Evolutionary conservation across 306 rosid genomes (phyloP).

Genomic region (Betula pendula): DNA sequence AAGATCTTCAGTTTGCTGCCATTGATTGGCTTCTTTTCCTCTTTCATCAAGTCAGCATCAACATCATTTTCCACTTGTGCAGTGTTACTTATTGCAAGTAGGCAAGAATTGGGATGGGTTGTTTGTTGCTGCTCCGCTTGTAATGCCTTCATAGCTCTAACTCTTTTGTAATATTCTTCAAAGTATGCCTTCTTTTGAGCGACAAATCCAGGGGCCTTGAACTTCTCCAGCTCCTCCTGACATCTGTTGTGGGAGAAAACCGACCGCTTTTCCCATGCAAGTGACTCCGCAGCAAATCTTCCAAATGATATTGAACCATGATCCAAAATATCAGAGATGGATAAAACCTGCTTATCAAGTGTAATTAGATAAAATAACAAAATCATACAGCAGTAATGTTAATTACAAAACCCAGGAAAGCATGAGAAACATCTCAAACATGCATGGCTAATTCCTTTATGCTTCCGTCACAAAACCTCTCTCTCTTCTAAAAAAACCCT

Average conservation of each 20-base stretch:
- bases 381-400: neutral
- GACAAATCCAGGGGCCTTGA: slow-evolving; percentile 38
- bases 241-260: slow-evolving; percentile 35
- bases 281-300: slow-evolving; percentile 35
- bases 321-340: slow-evolving; percentile 26
- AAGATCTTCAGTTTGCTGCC: neutral
- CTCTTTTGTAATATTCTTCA: slow-evolving; percentile 34
- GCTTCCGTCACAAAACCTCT: too few species aligned
- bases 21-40: slow-evolving; percentile 1
- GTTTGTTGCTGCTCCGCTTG: slow-evolving; percentile 24
- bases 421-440: neutral
- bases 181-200: slow-evolving; percentile 44
- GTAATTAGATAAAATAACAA: neutral
- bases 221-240: slow-evolving; percentile 42
- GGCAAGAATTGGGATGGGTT: neutral
- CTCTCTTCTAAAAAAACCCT: too few species aligned
- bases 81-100: neutral
- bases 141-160: slow-evolving; percentile 28
- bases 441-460: too few species aligned
- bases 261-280: slow-evolving; percentile 42
- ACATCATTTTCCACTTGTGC: neutral
- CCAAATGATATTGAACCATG: slow-evolving; percentile 43
- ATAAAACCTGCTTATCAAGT: slow-evolving; percentile 14
- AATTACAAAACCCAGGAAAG: neutral
- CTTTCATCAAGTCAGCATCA: neutral